Base-by-base conservation (phyloP, 2,329 filamentous ascomycete species). In the Stylonectria norvegica region DNA sequence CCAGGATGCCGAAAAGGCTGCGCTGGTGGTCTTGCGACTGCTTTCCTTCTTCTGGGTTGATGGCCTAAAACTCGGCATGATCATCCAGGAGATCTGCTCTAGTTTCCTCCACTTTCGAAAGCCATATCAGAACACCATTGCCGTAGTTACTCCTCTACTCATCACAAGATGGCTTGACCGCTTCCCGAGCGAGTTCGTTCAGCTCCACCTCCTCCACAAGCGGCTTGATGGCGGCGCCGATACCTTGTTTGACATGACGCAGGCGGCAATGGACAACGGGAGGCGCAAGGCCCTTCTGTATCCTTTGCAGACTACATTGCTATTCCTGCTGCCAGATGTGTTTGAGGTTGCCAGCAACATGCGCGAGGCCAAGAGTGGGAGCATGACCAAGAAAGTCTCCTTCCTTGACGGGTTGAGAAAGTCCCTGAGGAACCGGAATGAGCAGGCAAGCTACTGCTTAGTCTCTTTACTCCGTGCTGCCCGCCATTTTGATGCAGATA, bases 271-370 rank as follows among this genome's bases (percentile, higher is more conserved):
- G 23, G 81, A 85, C 55, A 77, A 72, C 39, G 71, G 69, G 25
- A 72, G 72, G 47, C 71, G 75, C 34, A 78, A 73, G 49, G 69
- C 70, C 4, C 64, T 78, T 20, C 65, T 84, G 15, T 81, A 75
- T 50, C 80, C 81, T 12, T 68, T 86, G 36, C 82, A 85, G 56
- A 79, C 73, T 2, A 72, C 75, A 10, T 63, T 86, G 4, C 62
- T 85, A 8, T 75, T 85, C 43, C 68, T 86, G 7, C 65, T 84
- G 7, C 82, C 82, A 4, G 82, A 86, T 50, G 78, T 85, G 5
- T 86, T 86, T 49, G 79, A 84, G 60, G 79, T 85, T 22, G 81
- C 81, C 18, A 83, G 79, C 60, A 82, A 82, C 59, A 68, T 85
- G 58, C 72, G 79, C 42, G 80, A 84, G 48, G 73, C 73, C 20